These are phyloP conservation scores for Rhodamnia rubescens DNA, from an alignment of 345 rosid genomes.

Conservation along the genomic window DNA sequence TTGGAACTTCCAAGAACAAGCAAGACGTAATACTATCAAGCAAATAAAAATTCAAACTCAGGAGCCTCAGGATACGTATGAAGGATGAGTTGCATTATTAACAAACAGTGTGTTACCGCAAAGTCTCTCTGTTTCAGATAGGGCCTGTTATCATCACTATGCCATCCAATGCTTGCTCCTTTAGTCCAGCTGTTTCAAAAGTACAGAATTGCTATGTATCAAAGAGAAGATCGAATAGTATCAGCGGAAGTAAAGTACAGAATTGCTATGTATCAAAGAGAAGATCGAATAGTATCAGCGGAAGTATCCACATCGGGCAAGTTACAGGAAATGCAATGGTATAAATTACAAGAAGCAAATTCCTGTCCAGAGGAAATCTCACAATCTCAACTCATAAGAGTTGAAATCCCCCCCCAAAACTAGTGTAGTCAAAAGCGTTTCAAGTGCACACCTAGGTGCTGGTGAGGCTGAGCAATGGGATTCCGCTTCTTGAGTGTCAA, in stretches of 20 bases:
- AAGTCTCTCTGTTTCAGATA: slow-evolving; percentile 80
- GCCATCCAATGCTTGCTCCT: slow-evolving; percentile 98
- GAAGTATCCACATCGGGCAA: neutral
- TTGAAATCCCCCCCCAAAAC: neutral
- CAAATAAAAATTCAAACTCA: neutral
- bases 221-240: neutral
- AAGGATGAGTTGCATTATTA: neutral
- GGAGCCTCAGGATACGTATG: neutral
- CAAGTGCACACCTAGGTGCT: neutral
- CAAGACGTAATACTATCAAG: neutral
- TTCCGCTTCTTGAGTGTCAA: neutral
- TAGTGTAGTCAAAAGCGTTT: neutral
- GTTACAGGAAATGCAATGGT: neutral
- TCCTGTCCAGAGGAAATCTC: neutral
- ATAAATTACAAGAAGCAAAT: neutral
- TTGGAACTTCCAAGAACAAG: neutral
- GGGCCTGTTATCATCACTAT: slow-evolving; percentile 79
- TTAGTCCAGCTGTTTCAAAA: slow-evolving; percentile 51
- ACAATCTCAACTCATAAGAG: neutral
- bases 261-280: neutral
- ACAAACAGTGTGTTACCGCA: slow-evolving; percentile 24
- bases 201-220: neutral
- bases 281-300: neutral
- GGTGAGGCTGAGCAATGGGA: neutral
- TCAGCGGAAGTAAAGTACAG: neutral